Percentiles rank a stretch among this genome's conserved stretches.
phyloP scores from a whole-genome alignment of 1,284 basidiomycete species.

The Pseudozyma thailandica region DNA sequence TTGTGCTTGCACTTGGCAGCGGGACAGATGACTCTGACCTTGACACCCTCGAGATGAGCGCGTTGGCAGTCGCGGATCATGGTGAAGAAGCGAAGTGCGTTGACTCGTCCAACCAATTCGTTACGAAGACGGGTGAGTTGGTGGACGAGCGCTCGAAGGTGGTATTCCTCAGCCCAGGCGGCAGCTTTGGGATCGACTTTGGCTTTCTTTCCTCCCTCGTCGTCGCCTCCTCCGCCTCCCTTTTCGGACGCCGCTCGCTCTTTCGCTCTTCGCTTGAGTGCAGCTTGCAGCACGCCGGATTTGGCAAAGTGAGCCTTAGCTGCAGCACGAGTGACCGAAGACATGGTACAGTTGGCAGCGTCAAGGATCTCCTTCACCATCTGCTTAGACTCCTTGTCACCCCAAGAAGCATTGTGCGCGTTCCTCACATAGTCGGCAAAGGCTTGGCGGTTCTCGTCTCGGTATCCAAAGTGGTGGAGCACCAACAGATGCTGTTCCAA shows the following conservation, averaged over 20 bases:
- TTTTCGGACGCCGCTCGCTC: slow-evolving; percentile 36
- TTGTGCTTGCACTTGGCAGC: slow-evolving; percentile 32
- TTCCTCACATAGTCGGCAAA: slow-evolving; percentile 80
- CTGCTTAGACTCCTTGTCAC: slow-evolving; percentile 79
- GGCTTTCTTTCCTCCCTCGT: slow-evolving; percentile 28
- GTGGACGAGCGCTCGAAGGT: slow-evolving; percentile 48
- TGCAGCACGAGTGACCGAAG: slow-evolving; percentile 17
- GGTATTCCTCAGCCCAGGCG: slow-evolving; percentile 51
- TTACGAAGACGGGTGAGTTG: slow-evolving; percentile 53
- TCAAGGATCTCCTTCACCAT: slow-evolving; percentile 75
- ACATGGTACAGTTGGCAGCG: slow-evolving; percentile 68
- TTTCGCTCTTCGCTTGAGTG: slow-evolving; percentile 42
- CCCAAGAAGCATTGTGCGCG: slow-evolving; percentile 72
- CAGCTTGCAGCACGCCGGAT: slow-evolving; percentile 34
- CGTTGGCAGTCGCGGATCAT: slow-evolving; percentile 54
- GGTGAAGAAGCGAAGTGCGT: slow-evolving; percentile 57
- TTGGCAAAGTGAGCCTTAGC: slow-evolving; percentile 27
- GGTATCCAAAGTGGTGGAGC: slow-evolving; percentile 76
- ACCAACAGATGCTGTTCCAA: slow-evolving; percentile 70
- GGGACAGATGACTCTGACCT: slow-evolving; percentile 43
- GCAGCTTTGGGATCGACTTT: slow-evolving; percentile 37
- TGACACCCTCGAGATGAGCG: slow-evolving; percentile 39
- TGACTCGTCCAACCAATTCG: slow-evolving; percentile 50
- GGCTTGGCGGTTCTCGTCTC: slow-evolving; percentile 76
- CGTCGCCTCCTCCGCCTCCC: slow-evolving; percentile 28